Evolutionary conservation across 2,329 filamentous ascomycete genomes (phyloP).

Genomic region (Scopulariopsis brevicaulis): DNA sequence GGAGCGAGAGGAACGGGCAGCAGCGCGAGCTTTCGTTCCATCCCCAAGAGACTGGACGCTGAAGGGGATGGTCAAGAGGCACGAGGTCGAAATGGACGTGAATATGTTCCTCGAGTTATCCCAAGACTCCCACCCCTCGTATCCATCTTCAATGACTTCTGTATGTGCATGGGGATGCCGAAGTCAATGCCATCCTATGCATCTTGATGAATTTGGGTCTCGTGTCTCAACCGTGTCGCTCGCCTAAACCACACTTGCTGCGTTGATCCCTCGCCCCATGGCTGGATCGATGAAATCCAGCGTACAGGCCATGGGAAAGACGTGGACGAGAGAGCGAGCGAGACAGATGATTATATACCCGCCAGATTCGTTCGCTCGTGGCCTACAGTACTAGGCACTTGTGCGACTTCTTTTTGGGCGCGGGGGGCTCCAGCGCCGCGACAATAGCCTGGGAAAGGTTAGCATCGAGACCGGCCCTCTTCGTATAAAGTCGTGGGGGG

Average conservation of each 20-base stretch:
- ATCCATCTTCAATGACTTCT: not conserved
- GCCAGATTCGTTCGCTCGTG: not conserved
- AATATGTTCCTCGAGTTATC: not conserved
- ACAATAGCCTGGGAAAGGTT: conserved; percentile 65
- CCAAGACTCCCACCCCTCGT: not conserved
- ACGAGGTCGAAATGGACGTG: not conserved
- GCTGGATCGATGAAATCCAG: not conserved
- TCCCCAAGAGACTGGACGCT: not conserved
- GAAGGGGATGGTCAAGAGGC: not conserved
- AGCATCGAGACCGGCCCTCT: not conserved
- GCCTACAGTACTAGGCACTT: conserved; percentile 59
- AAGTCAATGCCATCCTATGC: not conserved
- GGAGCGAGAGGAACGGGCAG: not conserved
- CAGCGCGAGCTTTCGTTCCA: not conserved
- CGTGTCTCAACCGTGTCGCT: not conserved
- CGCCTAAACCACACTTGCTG: not conserved
- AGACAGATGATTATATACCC: not conserved
- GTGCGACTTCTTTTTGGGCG: conserved; percentile 64
- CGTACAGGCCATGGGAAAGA: not conserved
- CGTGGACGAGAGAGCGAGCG: not conserved
- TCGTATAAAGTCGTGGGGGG: not conserved
- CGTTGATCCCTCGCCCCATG: not conserved
- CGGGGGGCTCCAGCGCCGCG: conserved; percentile 80
- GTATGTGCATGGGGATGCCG: not conserved
- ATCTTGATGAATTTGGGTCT: not conserved